phyloP scores from a whole-genome alignment of 768 basidiomycete species.

The Tephrocybe sp. region DNA sequence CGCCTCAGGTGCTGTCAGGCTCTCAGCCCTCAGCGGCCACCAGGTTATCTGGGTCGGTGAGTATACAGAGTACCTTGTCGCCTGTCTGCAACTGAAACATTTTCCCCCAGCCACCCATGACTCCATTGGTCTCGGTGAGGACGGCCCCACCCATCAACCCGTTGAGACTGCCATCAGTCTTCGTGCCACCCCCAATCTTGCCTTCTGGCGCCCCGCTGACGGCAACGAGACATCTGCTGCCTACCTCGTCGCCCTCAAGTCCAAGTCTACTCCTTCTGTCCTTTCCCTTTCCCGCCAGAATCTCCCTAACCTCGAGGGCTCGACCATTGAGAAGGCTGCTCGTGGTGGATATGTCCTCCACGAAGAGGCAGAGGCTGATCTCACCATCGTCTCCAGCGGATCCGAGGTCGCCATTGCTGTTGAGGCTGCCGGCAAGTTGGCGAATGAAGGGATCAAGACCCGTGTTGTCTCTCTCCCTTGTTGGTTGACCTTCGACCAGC shows the following conservation, averaged over 20 bases:
- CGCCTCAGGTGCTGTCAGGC: slow-evolving; percentile 87
- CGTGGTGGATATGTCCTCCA: slow-evolving; percentile 90
- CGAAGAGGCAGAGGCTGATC: slow-evolving; percentile 76
- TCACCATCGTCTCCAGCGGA: slow-evolving; percentile 89
- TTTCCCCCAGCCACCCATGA: slow-evolving; percentile 81
- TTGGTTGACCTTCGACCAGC: slow-evolving; percentile 85
- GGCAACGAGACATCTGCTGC: slow-evolving; percentile 97
- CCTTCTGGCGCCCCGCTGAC: slow-evolving; percentile 92
- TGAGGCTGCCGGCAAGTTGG: slow-evolving; percentile 82
- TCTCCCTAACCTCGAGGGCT: slow-evolving; percentile 88
- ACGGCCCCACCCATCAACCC: slow-evolving; percentile 96
- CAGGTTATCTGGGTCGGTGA: slow-evolving; percentile 92
- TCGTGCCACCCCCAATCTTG: slow-evolving; percentile 88
- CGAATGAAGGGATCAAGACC: slow-evolving; percentile 73
- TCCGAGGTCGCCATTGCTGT: slow-evolving; percentile 88
- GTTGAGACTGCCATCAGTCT: slow-evolving; percentile 86
- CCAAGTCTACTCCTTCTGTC: slow-evolving; percentile 78
- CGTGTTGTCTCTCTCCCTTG: slow-evolving; percentile 89
- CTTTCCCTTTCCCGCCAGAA: slow-evolving; percentile 86
- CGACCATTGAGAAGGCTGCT: slow-evolving; percentile 78
- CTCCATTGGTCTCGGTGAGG: slow-evolving; percentile 89
- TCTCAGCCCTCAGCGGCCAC: slow-evolving; percentile 86
- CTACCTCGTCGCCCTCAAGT: slow-evolving; percentile 77
- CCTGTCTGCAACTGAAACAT: not conserved
- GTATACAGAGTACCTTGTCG: slow-evolving; percentile 26